Percentiles rank a stretch among this genome's conserved stretches.
These are phyloP conservation scores for Plasmodium ovale DNA, from an alignment of 169 alveolate species.

Conservation along the genomic window DNA sequence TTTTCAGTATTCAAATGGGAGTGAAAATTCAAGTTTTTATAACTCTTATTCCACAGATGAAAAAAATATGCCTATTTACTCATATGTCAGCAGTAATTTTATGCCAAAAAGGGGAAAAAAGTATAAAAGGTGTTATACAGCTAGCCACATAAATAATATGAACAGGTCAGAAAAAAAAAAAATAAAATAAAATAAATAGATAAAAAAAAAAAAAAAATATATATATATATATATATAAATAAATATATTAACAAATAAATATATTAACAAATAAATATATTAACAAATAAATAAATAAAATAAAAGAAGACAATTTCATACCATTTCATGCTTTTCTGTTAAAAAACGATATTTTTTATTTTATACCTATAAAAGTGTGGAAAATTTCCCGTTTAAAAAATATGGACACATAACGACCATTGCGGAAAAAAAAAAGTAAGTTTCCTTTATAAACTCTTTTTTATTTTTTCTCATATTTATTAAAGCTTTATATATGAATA, in stretches of 20 bases:
- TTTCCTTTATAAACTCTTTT: not conserved
- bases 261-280: not conserved
- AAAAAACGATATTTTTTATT: too few relatives aligned
- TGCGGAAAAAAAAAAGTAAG: constrained; percentile 48
- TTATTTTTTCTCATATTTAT: not conserved
- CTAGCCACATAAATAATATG: constrained; percentile 66
- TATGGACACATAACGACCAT: constrained; percentile 11
- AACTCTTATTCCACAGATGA: constrained; percentile 27
- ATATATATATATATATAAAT: not conserved
- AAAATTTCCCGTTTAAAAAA: constrained; percentile 42
- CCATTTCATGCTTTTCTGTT: too few relatives aligned
- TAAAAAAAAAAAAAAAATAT: not conserved
- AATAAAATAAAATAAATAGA: not conserved
- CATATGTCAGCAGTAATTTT: constrained; percentile 39
- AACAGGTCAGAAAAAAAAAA: constrained; percentile 60
- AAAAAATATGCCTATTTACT: constrained; percentile 11
- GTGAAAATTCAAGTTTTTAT: constrained; percentile 26
- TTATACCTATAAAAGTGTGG: constrained; percentile 16
- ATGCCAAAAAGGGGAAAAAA: constrained; percentile 29
- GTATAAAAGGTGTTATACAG: constrained; percentile 45
- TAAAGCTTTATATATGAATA: not conserved
- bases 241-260: not conserved
- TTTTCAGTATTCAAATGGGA: constrained; percentile 48
- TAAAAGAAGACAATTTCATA: not conserved
- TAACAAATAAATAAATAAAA: not conserved